These are phyloP conservation scores for Saccharum hybrid DNA, from an alignment of 202 grass and related monocot species.

Conservation along the genomic window DNA sequence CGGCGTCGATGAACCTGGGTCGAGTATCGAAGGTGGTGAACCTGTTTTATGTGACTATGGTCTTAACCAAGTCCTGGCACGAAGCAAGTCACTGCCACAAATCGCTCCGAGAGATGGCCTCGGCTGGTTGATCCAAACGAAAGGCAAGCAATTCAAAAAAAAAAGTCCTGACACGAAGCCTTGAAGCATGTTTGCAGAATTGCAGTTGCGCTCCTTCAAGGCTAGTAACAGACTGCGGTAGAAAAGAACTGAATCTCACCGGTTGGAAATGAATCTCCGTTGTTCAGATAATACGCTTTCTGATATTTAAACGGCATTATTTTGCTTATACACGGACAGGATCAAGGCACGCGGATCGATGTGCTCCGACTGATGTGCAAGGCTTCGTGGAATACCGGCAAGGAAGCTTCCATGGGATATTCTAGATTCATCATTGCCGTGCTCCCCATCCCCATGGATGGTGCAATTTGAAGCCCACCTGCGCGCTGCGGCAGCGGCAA, in stretches of 20 bases:
- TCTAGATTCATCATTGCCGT: constrained; percentile 14
- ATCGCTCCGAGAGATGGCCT: no score
- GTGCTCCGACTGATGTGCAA: background rate
- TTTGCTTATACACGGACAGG: background rate
- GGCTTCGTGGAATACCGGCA: constrained; percentile 1
- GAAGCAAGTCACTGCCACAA: no score
- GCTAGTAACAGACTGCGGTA: no score
- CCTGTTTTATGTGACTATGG: no score
- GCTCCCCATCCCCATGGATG: background rate
- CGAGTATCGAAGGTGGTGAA: no score
- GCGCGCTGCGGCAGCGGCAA: background rate
- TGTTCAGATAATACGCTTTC: background rate
- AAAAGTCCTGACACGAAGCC: no score
- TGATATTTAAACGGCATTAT: background rate
- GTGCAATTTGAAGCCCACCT: constrained; percentile 26
- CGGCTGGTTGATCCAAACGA: no score
- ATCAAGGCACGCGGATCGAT: constrained; percentile 5
- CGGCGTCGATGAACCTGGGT: no score
- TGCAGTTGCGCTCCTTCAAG: background rate
- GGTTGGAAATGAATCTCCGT: background rate
- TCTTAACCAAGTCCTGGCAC: background rate
- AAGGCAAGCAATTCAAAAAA: no score
- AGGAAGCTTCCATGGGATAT: constrained; percentile 47
- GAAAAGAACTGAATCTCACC: background rate
- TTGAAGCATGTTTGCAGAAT: no score